Conservation (phyloP, 352 stramenopile genomes). For the Thalassiosira oceanica region DNA sequence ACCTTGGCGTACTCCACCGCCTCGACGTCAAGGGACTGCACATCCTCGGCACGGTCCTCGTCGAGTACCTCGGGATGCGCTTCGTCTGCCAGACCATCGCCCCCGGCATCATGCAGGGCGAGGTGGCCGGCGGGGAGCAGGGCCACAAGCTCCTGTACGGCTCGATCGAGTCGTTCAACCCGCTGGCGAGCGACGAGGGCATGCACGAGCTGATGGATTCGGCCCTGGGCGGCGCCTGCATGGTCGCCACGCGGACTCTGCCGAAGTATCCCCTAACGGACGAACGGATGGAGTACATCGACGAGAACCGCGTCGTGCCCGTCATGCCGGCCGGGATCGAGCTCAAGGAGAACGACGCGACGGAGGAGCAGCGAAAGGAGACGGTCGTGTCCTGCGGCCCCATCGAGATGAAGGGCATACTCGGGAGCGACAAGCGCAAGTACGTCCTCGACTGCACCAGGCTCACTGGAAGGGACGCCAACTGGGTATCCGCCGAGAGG, state of each 20-base stretch:
- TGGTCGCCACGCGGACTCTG: constrained; percentile 60
- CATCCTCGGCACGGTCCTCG: constrained; percentile 91
- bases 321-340: constrained; percentile 2
- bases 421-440: constrained; percentile 87
- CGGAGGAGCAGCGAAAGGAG: constrained; percentile 28
- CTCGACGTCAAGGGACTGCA: constrained; percentile 88
- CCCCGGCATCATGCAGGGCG: constrained; percentile 91
- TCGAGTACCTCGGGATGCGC: constrained; percentile 92
- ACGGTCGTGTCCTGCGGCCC: constrained; percentile 85
- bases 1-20: constrained; percentile 86
- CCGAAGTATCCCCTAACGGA: constrained; percentile 52
- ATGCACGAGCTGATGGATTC: constrained; percentile 89
- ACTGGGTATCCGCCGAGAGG: constrained; percentile 80
- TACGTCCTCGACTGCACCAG: constrained; percentile 94
- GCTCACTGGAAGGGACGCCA: constrained; percentile 92
- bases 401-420: constrained; percentile 94
- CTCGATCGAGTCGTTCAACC: constrained; percentile 88
- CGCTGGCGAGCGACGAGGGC: constrained; percentile 79
- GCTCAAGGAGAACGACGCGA: constrained; percentile 25
- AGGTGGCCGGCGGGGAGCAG: too few species aligned
- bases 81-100: constrained; percentile 95
- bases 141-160: constrained; percentile 93
- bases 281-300: constrained; percentile 58
- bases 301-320: constrained; percentile 30
- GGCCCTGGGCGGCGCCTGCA: constrained; percentile 61